Conservation (phyloP, 2,329 filamentous ascomycete species). For the Lachnellula cervina region DNA sequence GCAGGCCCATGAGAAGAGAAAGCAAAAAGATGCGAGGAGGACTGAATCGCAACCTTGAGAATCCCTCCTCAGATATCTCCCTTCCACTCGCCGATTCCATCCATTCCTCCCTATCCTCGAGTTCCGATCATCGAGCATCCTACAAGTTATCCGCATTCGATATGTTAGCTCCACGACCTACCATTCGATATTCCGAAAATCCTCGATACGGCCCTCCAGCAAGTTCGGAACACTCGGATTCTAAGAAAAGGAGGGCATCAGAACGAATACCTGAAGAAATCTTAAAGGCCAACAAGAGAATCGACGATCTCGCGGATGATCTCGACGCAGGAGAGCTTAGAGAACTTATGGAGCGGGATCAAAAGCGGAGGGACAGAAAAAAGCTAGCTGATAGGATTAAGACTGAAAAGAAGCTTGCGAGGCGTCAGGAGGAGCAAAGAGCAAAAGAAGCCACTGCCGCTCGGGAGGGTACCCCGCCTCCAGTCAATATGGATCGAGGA, state of each 20-base stretch:
- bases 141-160: slow-evolving; percentile 78
- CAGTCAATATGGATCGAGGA: slow-evolving; percentile 54
- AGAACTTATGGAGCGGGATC: slow-evolving; percentile 86
- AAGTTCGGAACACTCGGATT: slow-evolving; percentile 37
- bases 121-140: slow-evolving; percentile 63
- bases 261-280: slow-evolving; percentile 51
- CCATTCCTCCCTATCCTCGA: slow-evolving; percentile 69
- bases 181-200: slow-evolving; percentile 67
- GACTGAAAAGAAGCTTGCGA: slow-evolving; percentile 58
- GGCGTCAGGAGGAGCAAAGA: slow-evolving; percentile 62
- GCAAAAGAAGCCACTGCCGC: slow-evolving; percentile 52
- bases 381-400: slow-evolving; percentile 62
- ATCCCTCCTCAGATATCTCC: slow-evolving; percentile 60
- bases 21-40: slow-evolving; percentile 61
- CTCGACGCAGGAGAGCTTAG: slow-evolving; percentile 79
- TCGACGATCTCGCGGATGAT: slow-evolving; percentile 74
- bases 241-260: slow-evolving; percentile 48
- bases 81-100: slow-evolving; percentile 70
- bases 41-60: slow-evolving; percentile 51
- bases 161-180: slow-evolving; percentile 79
- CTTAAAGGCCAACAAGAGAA: slow-evolving; percentile 55
- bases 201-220: slow-evolving; percentile 50
- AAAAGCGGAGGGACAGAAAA: slow-evolving; percentile 72
- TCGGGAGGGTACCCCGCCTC: slow-evolving; percentile 46
- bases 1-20: slow-evolving; percentile 57